Percentiles rank a stretch among this genome's conserved stretches.
Conservation (phyloP, 768 basidiomycete genomes). For the Phlegmacium glaucopus region DNA sequence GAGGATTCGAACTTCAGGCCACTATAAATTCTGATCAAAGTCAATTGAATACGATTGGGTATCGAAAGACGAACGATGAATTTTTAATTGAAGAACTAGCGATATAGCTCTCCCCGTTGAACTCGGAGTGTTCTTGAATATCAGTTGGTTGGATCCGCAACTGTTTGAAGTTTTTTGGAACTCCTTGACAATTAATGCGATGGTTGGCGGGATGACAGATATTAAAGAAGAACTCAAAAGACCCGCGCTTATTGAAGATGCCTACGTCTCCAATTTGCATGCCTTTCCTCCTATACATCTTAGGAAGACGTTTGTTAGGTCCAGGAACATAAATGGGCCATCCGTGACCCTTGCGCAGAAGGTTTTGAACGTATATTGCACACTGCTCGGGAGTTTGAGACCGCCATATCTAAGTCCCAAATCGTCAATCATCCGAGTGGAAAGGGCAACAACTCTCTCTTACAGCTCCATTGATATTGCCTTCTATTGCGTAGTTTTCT, state of each 20-base stretch:
- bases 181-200: slow-evolving; percentile 6
- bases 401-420: no score
- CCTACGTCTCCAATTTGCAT: slow-evolving; percentile 17
- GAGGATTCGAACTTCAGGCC: slow-evolving; percentile 14
- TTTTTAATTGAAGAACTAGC: slow-evolving; percentile 4
- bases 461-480: no score
- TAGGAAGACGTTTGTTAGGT: slow-evolving; percentile 6
- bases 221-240: slow-evolving; percentile 17
- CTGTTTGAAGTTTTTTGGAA: slow-evolving; percentile 6
- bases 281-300: slow-evolving; percentile 7
- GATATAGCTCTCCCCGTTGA: slow-evolving; percentile 6
- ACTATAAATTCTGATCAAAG: no score
- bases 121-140: no score
- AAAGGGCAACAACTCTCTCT: no score
- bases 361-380: no score
- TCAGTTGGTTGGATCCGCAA: slow-evolving; percentile 2
- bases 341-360: slow-evolving; percentile 12
- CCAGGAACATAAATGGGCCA: slow-evolving; percentile 12
- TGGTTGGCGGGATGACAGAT: slow-evolving; percentile 7
- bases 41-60: not conserved
- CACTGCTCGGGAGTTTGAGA: no score
- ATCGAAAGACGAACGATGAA: not conserved
- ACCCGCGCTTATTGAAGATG: slow-evolving; percentile 3
- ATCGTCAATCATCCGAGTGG: no score
- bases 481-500: no score